A percentile compares a stretch with the other conserved stretches of the same genome.
Conservation (phyloP, 2,329 filamentous ascomycete genomes). For the Verticillium dahliae region DNA sequence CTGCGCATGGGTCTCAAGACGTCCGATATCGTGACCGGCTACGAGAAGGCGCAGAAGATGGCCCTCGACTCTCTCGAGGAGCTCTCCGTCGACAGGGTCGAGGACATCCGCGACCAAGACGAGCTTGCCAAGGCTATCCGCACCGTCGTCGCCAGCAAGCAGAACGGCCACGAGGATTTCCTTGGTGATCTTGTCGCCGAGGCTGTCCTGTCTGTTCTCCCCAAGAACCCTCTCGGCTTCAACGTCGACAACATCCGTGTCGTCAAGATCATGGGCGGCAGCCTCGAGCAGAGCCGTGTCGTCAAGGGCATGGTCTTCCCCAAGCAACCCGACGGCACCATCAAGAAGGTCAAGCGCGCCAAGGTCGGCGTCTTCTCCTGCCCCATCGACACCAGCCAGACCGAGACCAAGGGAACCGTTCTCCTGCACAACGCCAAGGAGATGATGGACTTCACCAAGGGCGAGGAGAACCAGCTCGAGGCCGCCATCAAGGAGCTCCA, state of each 20-base stretch:
- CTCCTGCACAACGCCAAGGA: constrained; percentile 95
- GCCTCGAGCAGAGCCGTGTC: constrained; percentile 86
- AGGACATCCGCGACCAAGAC: constrained; percentile 70
- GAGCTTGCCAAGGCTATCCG: constrained; percentile 93
- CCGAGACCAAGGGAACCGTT: constrained; percentile 98
- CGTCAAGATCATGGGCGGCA: constrained; percentile 99
- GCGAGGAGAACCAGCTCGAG: constrained; percentile 90
- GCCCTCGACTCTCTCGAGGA: constrained; percentile 82
- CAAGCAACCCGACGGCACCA: constrained; percentile 82
- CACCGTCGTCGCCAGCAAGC: constrained; percentile 94
- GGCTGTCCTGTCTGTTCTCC: constrained; percentile 76
- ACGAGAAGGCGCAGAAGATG: constrained; percentile 88
- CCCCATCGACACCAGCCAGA: constrained; percentile 90
- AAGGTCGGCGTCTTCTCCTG: constrained; percentile 98
- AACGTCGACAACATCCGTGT: constrained; percentile 99
- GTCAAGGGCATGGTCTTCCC: constrained; percentile 98
- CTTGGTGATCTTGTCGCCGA: constrained; percentile 84
- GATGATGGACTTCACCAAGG: constrained; percentile 97
- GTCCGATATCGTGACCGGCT: constrained; percentile 93
- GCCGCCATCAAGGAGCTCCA: constrained; percentile 88
- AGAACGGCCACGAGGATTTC: constrained; percentile 86
- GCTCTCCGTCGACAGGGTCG: constrained; percentile 83
- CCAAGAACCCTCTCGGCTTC: constrained; percentile 93
- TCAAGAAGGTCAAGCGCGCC: constrained; percentile 88
- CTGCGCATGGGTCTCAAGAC: constrained; percentile 96